Conservation (phyloP, 2,329 filamentous ascomycete genomes). For the Trichophyton benhamiae region DNA sequence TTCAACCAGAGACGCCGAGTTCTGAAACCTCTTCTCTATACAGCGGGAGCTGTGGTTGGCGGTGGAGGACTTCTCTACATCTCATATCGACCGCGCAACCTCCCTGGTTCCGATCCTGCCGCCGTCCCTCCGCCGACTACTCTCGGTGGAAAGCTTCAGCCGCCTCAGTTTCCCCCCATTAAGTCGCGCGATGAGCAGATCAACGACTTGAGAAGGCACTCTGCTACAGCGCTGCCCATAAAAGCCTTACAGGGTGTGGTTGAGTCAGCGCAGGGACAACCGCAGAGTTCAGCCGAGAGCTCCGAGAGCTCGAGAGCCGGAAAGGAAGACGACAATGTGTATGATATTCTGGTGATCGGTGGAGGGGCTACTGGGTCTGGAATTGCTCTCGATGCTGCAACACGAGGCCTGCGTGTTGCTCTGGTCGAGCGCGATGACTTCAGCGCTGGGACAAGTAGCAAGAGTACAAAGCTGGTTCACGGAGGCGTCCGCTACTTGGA, state of each 20-base stretch:
- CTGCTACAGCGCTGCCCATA: neutral
- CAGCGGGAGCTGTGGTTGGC: conserved; percentile 41
- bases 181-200: conserved; percentile 42
- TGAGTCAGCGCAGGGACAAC: too few species aligned
- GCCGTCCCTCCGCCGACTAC: conserved; percentile 52
- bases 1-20: conserved; percentile 36
- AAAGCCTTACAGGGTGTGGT: neutral
- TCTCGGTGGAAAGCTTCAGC: conserved; percentile 45
- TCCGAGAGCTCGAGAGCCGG: neutral
- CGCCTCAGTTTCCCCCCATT: conserved; percentile 40
- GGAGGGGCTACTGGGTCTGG: conserved; percentile 68
- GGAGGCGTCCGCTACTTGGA: conserved; percentile 75
- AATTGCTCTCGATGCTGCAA: conserved; percentile 69
- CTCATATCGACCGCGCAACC: conserved; percentile 51
- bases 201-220: conserved; percentile 31
- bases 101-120: conserved; percentile 50
- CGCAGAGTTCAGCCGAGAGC: neutral
- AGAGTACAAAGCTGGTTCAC: conserved; percentile 78
- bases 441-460: conserved; percentile 67
- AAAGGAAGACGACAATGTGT: conserved; percentile 37
- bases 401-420: conserved; percentile 65
- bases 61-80: conserved; percentile 48
- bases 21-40: conserved; percentile 48
- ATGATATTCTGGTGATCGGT: conserved; percentile 68
- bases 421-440: conserved; percentile 76